These are phyloP conservation scores for Cryptomeria japonica DNA, from an alignment of 75 land plant genomes.

Conservation along the genomic window DNA sequence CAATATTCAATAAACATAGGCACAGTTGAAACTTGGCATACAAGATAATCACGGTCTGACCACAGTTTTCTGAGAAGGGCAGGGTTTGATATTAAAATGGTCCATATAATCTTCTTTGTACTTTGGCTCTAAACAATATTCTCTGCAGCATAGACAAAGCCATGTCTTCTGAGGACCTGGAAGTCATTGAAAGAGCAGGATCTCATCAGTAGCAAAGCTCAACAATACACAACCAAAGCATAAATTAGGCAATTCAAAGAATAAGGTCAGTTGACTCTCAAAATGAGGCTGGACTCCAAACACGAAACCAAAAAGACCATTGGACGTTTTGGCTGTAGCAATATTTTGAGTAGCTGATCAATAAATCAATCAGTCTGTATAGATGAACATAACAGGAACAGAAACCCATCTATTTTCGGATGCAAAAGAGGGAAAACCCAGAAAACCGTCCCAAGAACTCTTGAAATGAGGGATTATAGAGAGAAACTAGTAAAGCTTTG, in stretches of 20 bases:
- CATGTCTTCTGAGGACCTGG: constrained; percentile 12
- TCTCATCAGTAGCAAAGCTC: constrained; percentile 16
- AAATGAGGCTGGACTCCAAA: not conserved
- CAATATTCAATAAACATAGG: not conserved
- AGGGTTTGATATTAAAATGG: constrained; percentile 4
- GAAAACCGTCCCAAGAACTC: not conserved
- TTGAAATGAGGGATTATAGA: not conserved
- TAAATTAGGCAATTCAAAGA: not conserved
- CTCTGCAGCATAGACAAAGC: constrained; percentile 4
- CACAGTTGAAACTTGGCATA: constrained; percentile 6
- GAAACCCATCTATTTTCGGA: not conserved
- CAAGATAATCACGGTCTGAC: not conserved
- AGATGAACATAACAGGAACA: not conserved
- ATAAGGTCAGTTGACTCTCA: not conserved
- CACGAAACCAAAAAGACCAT: not conserved
- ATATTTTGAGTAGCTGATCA: not conserved
- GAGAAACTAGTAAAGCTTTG: not conserved
- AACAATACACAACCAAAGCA: constrained; percentile 11
- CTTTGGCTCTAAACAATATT: constrained; percentile 8
- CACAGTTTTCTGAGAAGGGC: constrained; percentile 4
- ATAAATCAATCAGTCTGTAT: too few relatives aligned
- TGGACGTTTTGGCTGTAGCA: not conserved
- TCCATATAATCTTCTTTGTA: constrained; percentile 1
- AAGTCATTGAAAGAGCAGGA: constrained; percentile 10
- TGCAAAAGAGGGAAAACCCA: not conserved